A percentile compares a stretch with the other conserved stretches of the same genome.
Evolutionary conservation across 495 filamentous ascomycete species (phyloP).

Genomic region (Thozetella sp.): DNA sequence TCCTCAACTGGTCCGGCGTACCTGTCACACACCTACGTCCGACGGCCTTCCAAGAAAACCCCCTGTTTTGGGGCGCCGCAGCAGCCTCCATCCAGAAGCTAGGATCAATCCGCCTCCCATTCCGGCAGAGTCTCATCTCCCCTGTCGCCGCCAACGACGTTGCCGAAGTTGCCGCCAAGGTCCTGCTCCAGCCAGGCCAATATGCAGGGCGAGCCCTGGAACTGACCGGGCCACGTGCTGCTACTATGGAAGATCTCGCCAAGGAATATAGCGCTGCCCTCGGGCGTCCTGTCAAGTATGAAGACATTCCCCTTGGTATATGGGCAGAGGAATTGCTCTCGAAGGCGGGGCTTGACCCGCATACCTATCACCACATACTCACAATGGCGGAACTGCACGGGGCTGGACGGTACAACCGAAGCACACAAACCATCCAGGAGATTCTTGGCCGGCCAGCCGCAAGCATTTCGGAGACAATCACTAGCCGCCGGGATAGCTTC

Average conservation of each 20-base stretch:
- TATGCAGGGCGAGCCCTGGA: constrained; percentile 1
- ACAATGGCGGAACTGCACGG: constrained; percentile 5
- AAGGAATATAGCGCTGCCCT: constrained; percentile 1
- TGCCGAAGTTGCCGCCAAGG: not conserved
- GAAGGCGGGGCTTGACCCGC: not conserved
- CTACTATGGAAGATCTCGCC: constrained; percentile 4
- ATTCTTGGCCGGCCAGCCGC: constrained; percentile 4
- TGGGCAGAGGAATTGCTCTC: not conserved
- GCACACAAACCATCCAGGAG: constrained; percentile 2
- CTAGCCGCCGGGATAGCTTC: too few species aligned
- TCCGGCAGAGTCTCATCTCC: not conserved
- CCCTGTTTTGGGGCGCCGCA: constrained; percentile 1
- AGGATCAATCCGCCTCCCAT: constrained; percentile 4
- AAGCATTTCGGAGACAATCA: not conserved
- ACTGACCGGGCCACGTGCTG: constrained; percentile 4
- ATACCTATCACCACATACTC: constrained; percentile 1
- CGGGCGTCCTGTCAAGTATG: not conserved
- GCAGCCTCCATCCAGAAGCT: not conserved
- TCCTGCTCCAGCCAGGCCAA: not conserved
- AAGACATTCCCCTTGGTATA: not conserved
- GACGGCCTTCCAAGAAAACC: constrained; percentile 6
- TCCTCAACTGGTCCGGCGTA: constrained; percentile 9
- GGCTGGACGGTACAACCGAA: constrained; percentile 2
- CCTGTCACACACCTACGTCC: constrained; percentile 8
- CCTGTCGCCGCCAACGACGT: constrained; percentile 7